Percentiles rank a stretch among this genome's conserved stretches.
Evolutionary conservation across 108 stramenopile species (phyloP).

Genomic region (Asterionellopsis glacialis): DNA sequence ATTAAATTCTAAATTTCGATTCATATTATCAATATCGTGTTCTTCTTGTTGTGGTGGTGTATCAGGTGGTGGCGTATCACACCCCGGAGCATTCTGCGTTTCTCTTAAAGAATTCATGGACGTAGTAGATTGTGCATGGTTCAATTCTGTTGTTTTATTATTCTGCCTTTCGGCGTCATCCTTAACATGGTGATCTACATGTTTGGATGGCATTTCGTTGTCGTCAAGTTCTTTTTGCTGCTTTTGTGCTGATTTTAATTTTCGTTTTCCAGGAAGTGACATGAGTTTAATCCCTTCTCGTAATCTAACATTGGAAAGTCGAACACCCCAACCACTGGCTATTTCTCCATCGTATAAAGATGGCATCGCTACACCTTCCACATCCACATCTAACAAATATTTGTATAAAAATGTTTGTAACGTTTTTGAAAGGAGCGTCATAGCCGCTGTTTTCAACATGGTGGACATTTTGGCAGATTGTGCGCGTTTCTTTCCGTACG

Average conservation of each 20-base stretch:
- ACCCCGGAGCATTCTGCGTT: too few species aligned
- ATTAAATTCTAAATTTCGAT: too few species aligned
- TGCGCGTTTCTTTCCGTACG: too few species aligned
- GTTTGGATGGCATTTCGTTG: background rate
- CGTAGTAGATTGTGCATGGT: too few species aligned
- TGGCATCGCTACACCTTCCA: conserved; percentile 62
- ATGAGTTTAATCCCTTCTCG: conserved; percentile 72
- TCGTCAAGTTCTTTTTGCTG: conserved; percentile 14
- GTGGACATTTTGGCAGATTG: conserved; percentile 25
- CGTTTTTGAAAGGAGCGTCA: conserved; percentile 65
- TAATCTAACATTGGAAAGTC: conserved; percentile 73
- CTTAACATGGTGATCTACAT: background rate
- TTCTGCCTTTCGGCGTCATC: background rate
- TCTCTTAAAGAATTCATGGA: too few species aligned
- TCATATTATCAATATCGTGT: too few species aligned
- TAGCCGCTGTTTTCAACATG: conserved; percentile 58
- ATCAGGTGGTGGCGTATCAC: too few species aligned
- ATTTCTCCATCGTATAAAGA: conserved; percentile 21
- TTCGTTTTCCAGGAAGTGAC: conserved; percentile 64
- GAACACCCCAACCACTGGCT: conserved; percentile 70
- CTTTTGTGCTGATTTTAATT: conserved; percentile 25
- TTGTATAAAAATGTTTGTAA: conserved; percentile 70
- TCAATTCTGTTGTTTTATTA: too few species aligned
- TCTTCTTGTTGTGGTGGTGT: too few species aligned
- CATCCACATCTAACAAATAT: conserved; percentile 74